phyloP scores from a whole-genome alignment of 2,329 filamentous ascomycete species.

The Penicillium thymicola region DNA sequence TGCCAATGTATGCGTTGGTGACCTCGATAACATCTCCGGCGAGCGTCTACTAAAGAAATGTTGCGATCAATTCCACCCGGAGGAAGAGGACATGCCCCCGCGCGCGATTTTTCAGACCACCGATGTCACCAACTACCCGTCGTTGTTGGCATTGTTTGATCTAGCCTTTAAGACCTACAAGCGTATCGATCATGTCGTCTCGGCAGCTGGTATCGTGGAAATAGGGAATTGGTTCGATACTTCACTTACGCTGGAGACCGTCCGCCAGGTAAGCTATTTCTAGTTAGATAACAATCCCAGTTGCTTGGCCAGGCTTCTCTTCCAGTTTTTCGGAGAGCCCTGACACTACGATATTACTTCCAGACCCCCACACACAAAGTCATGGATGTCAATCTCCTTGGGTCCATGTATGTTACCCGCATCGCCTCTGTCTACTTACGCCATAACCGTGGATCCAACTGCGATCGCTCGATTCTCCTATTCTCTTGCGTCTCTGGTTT shows the following conservation, averaged over 20 bases:
- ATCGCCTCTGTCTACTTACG: constrained; percentile 51
- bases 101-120: constrained; percentile 40
- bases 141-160: constrained; percentile 48
- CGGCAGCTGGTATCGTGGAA: constrained; percentile 48
- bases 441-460: constrained; percentile 33
- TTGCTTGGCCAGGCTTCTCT: background rate
- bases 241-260: constrained; percentile 42
- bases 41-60: constrained; percentile 26
- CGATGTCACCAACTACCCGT: constrained; percentile 48
- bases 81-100: constrained; percentile 19
- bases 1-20: constrained; percentile 46
- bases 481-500: constrained; percentile 50
- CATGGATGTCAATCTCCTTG: constrained; percentile 50
- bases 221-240: constrained; percentile 47
- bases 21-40: constrained; percentile 37
- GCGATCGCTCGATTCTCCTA: constrained; percentile 44
- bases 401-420: constrained; percentile 47
- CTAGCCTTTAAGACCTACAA: constrained; percentile 45
- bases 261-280: constrained; percentile 37
- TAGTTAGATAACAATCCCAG: background rate
- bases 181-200: constrained; percentile 49
- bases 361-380: constrained; percentile 36
- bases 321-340: background rate
- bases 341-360: constrained; percentile 5
- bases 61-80: constrained; percentile 11